A percentile compares a stretch with the other conserved stretches of the same genome.
Conservation (phyloP, 2,329 filamentous ascomycete genomes). For the Ophiostoma montium region DNA sequence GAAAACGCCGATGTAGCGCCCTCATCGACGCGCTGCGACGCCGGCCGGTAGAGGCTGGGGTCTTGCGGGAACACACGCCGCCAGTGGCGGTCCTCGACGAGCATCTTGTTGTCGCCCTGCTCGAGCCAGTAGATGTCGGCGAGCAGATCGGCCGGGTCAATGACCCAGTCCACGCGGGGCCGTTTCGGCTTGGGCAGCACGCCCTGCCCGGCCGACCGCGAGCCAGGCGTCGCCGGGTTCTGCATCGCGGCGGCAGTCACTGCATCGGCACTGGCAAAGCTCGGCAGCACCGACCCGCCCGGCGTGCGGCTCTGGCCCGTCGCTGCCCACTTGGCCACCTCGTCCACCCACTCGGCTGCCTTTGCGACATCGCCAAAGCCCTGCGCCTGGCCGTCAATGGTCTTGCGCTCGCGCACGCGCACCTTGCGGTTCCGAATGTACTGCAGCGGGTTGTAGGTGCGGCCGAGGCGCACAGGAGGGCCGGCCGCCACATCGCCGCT, state of each 20-base stretch:
- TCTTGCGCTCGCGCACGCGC: conserved; percentile 60
- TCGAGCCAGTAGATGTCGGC: conserved; percentile 89
- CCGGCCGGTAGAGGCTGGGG: conserved; percentile 16
- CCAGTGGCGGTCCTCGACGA: conserved; percentile 70
- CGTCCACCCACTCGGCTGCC: conserved; percentile 66
- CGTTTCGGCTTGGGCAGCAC: conserved; percentile 46
- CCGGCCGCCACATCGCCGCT: not conserved
- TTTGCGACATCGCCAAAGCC: conserved; percentile 62
- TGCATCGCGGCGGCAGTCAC: conserved; percentile 21
- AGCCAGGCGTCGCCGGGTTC: conserved; percentile 28
- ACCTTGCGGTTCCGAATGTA: conserved; percentile 84
- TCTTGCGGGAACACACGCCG: conserved; percentile 50
- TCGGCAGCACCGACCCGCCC: conserved; percentile 24
- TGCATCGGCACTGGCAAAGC: conserved; percentile 32
- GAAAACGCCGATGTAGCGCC: too few species aligned
- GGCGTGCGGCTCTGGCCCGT: conserved; percentile 17
- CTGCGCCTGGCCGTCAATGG: conserved; percentile 58
- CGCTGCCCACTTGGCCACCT: conserved; percentile 39
- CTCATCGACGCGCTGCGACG: conserved; percentile 12
- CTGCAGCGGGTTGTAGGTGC: conserved; percentile 81
- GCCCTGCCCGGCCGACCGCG: conserved; percentile 14
- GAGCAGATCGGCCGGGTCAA: conserved; percentile 71
- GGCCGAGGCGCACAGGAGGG: conserved; percentile 33
- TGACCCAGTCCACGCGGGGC: conserved; percentile 71
- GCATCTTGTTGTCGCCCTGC: conserved; percentile 60